phyloP scores from a whole-genome alignment of 2,329 filamentous ascomycete genomes.

The Colletotrichum abscissum region DNA sequence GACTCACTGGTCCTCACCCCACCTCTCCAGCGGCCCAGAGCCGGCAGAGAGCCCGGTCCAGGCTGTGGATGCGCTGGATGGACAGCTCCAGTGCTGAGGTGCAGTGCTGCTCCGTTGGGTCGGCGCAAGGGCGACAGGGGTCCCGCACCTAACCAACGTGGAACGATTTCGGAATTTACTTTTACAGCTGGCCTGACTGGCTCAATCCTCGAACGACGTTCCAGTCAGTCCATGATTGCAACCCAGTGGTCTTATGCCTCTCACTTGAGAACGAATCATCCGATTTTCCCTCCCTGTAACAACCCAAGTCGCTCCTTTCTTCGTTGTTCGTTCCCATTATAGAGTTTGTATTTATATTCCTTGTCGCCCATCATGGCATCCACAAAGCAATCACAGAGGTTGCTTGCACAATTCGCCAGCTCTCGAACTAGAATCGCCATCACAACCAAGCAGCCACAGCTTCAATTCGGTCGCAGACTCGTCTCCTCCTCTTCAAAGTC shows the following conservation, averaged over 20 bases:
- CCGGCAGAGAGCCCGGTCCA: background rate
- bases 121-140: constrained; percentile 22
- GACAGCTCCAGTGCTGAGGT: background rate
- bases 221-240: constrained; percentile 33
- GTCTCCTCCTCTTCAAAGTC: constrained; percentile 32
- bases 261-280: constrained; percentile 27
- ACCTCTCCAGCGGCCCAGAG: constrained; percentile 5
- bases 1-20: constrained; percentile 9
- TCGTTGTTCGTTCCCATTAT: background rate
- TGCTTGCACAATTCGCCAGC: constrained; percentile 30
- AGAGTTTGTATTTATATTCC: constrained; percentile 22
- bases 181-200: constrained; percentile 36
- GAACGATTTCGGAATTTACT: constrained; percentile 35
- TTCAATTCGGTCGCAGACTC: constrained; percentile 33
- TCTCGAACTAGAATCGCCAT: constrained; percentile 26
- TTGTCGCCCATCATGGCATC: constrained; percentile 23
- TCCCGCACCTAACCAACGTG: constrained; percentile 27
- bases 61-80: background rate
- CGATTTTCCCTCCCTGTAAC: constrained; percentile 16
- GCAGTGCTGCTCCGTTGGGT: background rate
- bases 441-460: constrained; percentile 6
- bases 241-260: constrained; percentile 29
- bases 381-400: constrained; percentile 13
- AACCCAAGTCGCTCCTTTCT: constrained; percentile 25
- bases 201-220: constrained; percentile 32